Evolutionary conservation across 805 yeast species (phyloP), one percentile per base, ranked within the genome.

Genomic region (Brettanomyces anomalus): DNA sequence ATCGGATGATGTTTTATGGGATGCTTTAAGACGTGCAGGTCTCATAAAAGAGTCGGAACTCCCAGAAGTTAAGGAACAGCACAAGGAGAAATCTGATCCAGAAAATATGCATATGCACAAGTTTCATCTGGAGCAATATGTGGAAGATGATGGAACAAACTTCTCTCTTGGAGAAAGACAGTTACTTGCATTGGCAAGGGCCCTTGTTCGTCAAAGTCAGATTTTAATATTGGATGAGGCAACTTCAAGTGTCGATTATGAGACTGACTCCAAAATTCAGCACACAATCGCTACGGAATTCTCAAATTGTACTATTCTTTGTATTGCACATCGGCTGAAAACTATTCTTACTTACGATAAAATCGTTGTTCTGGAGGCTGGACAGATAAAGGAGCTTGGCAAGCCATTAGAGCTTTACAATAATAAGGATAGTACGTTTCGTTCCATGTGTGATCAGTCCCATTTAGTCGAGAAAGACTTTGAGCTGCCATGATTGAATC

Each of bases 131-230:
- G 77, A 75, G 43, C 71, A 72, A 49, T 39, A 48, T 2, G 85
- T 83, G 15, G 80, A 77, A 46, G 85, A 79, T 48, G 85, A 79
- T 33, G 93, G 90, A 19, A 49, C 72, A 11, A 83, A 83, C 50
- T 80, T 79, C 50, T 79, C 86, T 1, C 64, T 79, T 4, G 89
- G 89, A 41, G 87, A 83, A 55, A 71, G 81, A 46, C 89, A 82
- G 58, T 53, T 82, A 47, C 60, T 83, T 44, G 82, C 86, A 1
- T 64, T 83, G 40, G 80, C 88, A 1, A 68, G 90, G 46, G 88
- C 89, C 0, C 61, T 83, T 36, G 85, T 81, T 18, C 71, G 86
- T 47, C 69, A 70, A 33, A 64, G 82, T 13, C 76, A 71, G 53
- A 74, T 82, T 40, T 60, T 83, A 42, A 73, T 83, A 38, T 57